These are phyloP conservation scores for Oryza punctata DNA, from an alignment of 176 grass and related monocot genomes.

Conservation along the genomic window DNA sequence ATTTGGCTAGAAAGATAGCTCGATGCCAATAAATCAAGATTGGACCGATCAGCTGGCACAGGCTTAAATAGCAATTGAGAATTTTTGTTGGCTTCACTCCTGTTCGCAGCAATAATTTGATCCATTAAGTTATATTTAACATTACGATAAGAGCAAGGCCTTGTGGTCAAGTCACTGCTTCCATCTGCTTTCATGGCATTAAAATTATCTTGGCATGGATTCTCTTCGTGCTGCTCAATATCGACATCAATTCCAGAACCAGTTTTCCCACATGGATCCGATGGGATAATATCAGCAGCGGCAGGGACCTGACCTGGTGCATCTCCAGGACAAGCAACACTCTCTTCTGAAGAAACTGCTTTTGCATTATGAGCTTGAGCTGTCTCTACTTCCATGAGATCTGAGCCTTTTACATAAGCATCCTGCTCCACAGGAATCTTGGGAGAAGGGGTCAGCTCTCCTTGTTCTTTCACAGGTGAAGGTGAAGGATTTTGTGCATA, in stretches of 20 bases:
- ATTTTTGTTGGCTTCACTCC: slow-evolving; percentile 38
- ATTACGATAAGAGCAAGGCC: slow-evolving; percentile 21
- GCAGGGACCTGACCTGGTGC: background rate
- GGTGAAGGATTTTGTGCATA: slow-evolving; percentile 41
- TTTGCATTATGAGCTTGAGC: slow-evolving; percentile 27
- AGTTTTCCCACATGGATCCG: slow-evolving; percentile 20
- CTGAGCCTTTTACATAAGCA: background rate
- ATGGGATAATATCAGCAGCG: slow-evolving; percentile 32
- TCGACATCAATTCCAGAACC: slow-evolving; percentile 21
- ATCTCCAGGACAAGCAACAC: slow-evolving; percentile 33
- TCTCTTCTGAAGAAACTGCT: slow-evolving; percentile 48
- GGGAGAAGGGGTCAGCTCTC: slow-evolving; percentile 24
- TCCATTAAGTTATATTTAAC: slow-evolving; percentile 48
- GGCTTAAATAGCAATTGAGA: slow-evolving; percentile 42
- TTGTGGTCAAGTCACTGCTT: slow-evolving; percentile 9
- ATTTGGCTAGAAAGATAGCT: slow-evolving; percentile 40
- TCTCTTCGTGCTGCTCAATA: slow-evolving; percentile 26
- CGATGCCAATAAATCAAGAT: slow-evolving; percentile 45
- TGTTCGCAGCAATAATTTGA: slow-evolving; percentile 50
- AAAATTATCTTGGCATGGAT: slow-evolving; percentile 37
- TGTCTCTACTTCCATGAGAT: slow-evolving; percentile 35
- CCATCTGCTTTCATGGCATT: slow-evolving; percentile 32
- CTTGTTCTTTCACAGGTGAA: slow-evolving; percentile 38
- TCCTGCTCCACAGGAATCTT: slow-evolving; percentile 25
- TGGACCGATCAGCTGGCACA: slow-evolving; percentile 39